These are phyloP conservation scores for Pezicula rhizophila DNA, from an alignment of 2,329 filamentous ascomycete genomes.

Conservation along the genomic window DNA sequence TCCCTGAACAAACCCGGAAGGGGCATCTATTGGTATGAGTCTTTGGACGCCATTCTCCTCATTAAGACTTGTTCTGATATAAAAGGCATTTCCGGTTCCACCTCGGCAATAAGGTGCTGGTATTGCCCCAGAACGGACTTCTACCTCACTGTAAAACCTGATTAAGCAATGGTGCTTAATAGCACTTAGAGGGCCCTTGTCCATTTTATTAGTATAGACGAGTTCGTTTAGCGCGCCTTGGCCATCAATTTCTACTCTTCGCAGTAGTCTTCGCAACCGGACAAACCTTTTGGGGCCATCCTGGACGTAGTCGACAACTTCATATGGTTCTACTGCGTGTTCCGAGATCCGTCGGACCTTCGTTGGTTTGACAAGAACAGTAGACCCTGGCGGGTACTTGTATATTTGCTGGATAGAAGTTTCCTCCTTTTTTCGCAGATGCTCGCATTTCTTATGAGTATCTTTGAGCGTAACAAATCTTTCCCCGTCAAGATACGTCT, in stretches of 20 bases:
- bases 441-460: conserved; percentile 47
- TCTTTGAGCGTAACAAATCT: conserved; percentile 55
- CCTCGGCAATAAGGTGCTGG: conserved; percentile 58
- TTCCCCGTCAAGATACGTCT: conserved; percentile 57
- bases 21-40: conserved; percentile 31
- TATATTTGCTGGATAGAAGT: conserved; percentile 7
- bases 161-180: conserved; percentile 56
- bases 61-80: conserved; percentile 42
- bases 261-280: conserved; percentile 45
- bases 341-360: conserved; percentile 25
- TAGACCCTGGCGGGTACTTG: conserved; percentile 48
- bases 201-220: conserved; percentile 44
- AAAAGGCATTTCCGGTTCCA: conserved; percentile 63
- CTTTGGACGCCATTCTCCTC: conserved; percentile 16
- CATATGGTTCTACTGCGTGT: conserved; percentile 50
- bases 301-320: conserved; percentile 41
- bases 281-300: conserved; percentile 24
- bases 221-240: conserved; percentile 38
- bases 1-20: conserved; percentile 43
- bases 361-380: conserved; percentile 35
- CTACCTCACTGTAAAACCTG: conserved; percentile 40
- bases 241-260: conserved; percentile 38
- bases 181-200: conserved; percentile 29
- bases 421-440: conserved; percentile 25
- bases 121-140: conserved; percentile 33